These are phyloP conservation scores for Lecanoromycetidae sp. DNA, from an alignment of 2,329 filamentous ascomycete species.

Conservation along the genomic window DNA sequence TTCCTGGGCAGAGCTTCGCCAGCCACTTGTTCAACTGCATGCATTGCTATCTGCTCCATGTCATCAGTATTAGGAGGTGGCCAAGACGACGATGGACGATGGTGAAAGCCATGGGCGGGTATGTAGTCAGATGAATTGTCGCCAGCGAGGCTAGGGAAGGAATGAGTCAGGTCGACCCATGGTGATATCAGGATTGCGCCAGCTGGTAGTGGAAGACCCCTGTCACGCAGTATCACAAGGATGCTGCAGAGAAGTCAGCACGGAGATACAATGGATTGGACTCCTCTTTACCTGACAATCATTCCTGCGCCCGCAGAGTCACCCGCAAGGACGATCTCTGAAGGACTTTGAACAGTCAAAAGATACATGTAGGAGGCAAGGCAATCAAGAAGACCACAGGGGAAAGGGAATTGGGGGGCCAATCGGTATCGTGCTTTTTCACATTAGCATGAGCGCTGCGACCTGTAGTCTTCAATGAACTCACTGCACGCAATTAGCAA, in stretches of 20 bases:
- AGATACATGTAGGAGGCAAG: constrained; percentile 78
- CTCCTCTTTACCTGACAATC: constrained; percentile 47
- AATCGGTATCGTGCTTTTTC: constrained; percentile 59
- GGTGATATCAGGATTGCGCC: constrained; percentile 85
- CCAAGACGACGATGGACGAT: constrained; percentile 83
- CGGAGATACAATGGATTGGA: too few species aligned
- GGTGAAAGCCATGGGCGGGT: constrained; percentile 73
- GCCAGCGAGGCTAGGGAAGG: constrained; percentile 75
- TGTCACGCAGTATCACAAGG: constrained; percentile 69
- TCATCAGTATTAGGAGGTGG: constrained; percentile 79
- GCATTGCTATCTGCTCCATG: constrained; percentile 37
- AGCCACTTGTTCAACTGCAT: constrained; percentile 40
- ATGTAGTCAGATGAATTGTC: constrained; percentile 75
- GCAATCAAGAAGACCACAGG: constrained; percentile 82
- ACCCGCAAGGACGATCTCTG: constrained; percentile 74
- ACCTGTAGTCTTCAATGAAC: constrained; percentile 4
- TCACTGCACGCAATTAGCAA: constrained; percentile 22
- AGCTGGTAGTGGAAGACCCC: constrained; percentile 70
- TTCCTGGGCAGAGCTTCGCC: constrained; percentile 27
- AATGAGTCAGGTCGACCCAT: constrained; percentile 93
- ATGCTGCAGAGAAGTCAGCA: constrained; percentile 32
- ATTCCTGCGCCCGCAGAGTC: constrained; percentile 92
- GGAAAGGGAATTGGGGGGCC: constrained; percentile 89
- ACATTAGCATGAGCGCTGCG: constrained; percentile 16
- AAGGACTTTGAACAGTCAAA: constrained; percentile 61